Evolutionary conservation across 345 rosid genomes (phyloP), one percentile per base, ranked within the genome.

Genomic region (Reutealis trisperma): DNA sequence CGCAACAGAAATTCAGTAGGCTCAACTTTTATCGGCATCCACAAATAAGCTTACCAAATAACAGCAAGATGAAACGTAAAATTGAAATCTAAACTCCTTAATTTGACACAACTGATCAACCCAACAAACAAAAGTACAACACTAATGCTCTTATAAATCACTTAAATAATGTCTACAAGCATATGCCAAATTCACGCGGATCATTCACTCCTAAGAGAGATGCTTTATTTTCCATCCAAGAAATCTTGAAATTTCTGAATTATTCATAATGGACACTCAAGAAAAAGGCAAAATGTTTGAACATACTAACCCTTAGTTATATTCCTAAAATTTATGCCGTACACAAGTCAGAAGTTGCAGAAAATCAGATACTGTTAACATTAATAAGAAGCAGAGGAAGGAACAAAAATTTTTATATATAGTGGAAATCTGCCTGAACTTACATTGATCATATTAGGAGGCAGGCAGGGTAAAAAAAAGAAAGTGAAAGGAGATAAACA

Each of bases 401-500:
- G 42, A 45, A 59, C 44, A 57, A 42, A 60, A 57, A 5, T 55
- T 76, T 58, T 11, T 47, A 24, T 44, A 4, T 57, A 54, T 57
- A 11, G 47, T 55, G 27, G 7, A 68, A 59, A 60, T 62, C 67
- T 76, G 79, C 73, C 30, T 13, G 69, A 67, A 69, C 18, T 69
- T 69, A 59, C 74, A 76, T 45, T 69, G 47, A 66, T 69, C 25
- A n/a, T 51, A 16, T 13, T 60, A 19, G 0, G 41, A 59, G 41
- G 34, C 55, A 59, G 54, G 75, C 41, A 14, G 16, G 52, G 22
- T n/a, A 72, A n/a, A 8, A 44, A 72, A 41, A 22, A 72, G 55
- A 44, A 42, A 73, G 34, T n/a, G 24, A 60, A 15, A 60, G 41
- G 19, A 6, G 34, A 71, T 9, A 37, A 68, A 42, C 70, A 41